These are phyloP conservation scores for Oryza meyeriana DNA, from an alignment of 176 grass and related monocot genomes.

Conservation along the genomic window DNA sequence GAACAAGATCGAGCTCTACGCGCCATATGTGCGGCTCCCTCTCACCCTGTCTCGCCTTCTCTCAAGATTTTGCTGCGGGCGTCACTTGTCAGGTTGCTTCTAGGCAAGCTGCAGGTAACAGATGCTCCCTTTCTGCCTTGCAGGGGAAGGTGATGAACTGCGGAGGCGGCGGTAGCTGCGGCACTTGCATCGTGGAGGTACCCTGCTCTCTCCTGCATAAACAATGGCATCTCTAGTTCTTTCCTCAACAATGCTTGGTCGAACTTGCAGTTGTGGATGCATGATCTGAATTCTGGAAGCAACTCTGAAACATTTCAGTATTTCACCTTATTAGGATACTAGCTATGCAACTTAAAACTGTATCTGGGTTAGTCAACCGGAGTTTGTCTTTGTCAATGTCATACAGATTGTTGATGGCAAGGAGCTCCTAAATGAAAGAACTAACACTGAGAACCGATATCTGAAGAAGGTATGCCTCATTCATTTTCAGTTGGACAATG, in stretches of 20 bases:
- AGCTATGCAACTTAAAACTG: neutral
- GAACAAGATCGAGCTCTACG: conserved; percentile 88
- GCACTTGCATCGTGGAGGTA: conserved; percentile 96
- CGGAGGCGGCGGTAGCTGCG: conserved; percentile 84
- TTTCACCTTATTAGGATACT: neutral
- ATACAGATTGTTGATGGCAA: conserved; percentile 80
- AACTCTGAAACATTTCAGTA: neutral
- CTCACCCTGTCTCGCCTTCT: neutral
- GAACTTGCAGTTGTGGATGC: neutral
- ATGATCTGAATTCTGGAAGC: neutral
- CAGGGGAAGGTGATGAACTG: conserved; percentile 98
- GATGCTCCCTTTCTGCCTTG: neutral
- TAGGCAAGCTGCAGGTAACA: neutral
- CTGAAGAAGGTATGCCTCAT: conserved; percentile 62
- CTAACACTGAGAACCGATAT: conserved; percentile 59
- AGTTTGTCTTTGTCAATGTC: conserved; percentile 10
- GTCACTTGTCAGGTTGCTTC: neutral
- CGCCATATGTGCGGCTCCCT: conserved; percentile 52
- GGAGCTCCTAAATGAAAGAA: conserved; percentile 77
- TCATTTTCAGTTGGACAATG: neutral
- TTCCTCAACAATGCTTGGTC: neutral
- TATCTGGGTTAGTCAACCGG: neutral
- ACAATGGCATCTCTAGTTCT: neutral
- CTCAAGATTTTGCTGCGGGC: neutral
- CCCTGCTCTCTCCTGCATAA: neutral